Evolutionary conservation across 305 asterid species (phyloP).

Genomic region (Coffea humblotiana): DNA sequence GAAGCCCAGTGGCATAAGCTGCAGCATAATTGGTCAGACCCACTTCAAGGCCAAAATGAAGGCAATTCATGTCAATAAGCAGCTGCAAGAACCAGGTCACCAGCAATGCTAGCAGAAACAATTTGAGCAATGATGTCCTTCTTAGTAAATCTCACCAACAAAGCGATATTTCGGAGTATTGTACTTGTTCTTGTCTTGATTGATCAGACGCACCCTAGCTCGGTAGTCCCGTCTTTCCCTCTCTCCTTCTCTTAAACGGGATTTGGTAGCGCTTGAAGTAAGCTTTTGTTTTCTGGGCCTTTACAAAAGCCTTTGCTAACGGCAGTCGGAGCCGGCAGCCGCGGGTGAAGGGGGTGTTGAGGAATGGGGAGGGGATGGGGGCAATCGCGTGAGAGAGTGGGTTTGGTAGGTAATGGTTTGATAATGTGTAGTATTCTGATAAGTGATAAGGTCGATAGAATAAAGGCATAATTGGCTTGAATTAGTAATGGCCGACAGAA

Average conservation of each 20-base stretch:
- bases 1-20: too few relatives aligned
- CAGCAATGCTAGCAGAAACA: too few relatives aligned
- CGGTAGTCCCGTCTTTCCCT: constrained; percentile 93
- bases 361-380: background rate
- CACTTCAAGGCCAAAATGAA: too few relatives aligned
- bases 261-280: constrained; percentile 91
- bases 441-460: too few relatives aligned
- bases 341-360: background rate
- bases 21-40: too few relatives aligned
- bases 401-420: too few relatives aligned
- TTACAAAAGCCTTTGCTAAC: constrained; percentile 53
- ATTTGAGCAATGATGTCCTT: constrained; percentile 58
- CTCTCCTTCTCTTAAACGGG: constrained; percentile 91
- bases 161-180: constrained; percentile 80
- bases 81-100: too few relatives aligned
- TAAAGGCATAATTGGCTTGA: too few relatives aligned
- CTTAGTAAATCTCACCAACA: constrained; percentile 82
- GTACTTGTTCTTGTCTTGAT: constrained; percentile 90
- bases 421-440: too few relatives aligned
- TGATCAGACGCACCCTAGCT: constrained; percentile 82
- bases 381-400: background rate
- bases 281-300: constrained; percentile 69
- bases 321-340: background rate
- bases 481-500: too few relatives aligned
- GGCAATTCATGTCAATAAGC: too few relatives aligned